Base-by-base conservation (phyloP, 164 flowering plant species). In the Houttuynia cordata region DNA sequence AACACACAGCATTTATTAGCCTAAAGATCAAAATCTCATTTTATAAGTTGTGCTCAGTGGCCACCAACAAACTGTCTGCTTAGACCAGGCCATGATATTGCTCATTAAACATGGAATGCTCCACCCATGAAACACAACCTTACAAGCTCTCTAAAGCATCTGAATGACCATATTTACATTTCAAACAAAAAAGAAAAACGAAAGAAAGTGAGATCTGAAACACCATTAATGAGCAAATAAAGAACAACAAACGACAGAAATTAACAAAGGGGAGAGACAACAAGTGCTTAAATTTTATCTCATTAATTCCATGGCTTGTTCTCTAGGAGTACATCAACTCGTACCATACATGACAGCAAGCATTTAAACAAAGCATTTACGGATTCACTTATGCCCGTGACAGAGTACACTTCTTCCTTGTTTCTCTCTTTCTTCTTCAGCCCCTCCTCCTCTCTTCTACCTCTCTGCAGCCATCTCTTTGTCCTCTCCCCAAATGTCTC, bases 261-360 rank as follows among this genome's bases (percentile, higher is more conserved):
- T 21, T 49, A 9, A 19, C n/a, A 2, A 49, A 14, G 51, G 51
- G 51, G n/a, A n/a, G n/a, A n/a, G 37, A 2, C 2, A 30, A 30
- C 51, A 53, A 53, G 12, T 53, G 37, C 6, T 53, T n/a, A n/a
- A n/a, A 30, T 30, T 2, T 6, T 30, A 2, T 6, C 37, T 30
- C 37, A n/a, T n/a, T n/a, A n/a, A n/a, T 22, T 18, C n/a, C 58
- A 24, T 56, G 39, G 41, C 8, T 23, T 49, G 22, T 7, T 37
- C 57, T 69, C 73, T 42, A 67, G n/a, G n/a, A n/a, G 21, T 40
- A 74, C 77, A 62, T 70, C 74, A 10, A 67, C 71, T 34, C 49
- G 56, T 60, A 58, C 68, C 21, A 71, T 53, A 41, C 78, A 68
- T 42, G 64, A n/a, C 12, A 71, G 61, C n/a, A 75, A 19, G 59